Conservation (phyloP, 805 yeast species). For the Nakazawaea laoshanensis region DNA sequence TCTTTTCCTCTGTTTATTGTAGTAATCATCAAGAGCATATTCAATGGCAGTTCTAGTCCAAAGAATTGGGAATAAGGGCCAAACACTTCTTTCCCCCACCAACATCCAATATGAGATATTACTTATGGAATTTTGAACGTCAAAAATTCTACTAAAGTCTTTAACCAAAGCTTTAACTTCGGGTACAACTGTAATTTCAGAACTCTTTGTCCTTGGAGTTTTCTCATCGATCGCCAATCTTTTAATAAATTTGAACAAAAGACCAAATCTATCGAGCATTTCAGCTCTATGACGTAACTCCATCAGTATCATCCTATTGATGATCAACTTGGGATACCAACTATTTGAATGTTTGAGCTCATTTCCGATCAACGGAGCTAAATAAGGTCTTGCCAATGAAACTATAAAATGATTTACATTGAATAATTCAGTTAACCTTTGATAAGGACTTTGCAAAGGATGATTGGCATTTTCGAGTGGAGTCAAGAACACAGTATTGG, state of each 20-base stretch:
- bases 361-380: constrained; percentile 81
- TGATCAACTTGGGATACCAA: constrained; percentile 27
- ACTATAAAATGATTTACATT: constrained; percentile 92
- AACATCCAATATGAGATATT: constrained; percentile 84
- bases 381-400: constrained; percentile 86
- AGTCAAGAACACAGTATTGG: constrained; percentile 29
- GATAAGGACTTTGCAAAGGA: constrained; percentile 56
- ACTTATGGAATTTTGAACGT: constrained; percentile 57
- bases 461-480: constrained; percentile 25
- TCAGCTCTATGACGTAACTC: constrained; percentile 82
- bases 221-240: constrained; percentile 83
- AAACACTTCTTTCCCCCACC: constrained; percentile 86
- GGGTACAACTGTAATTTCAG: constrained; percentile 89
- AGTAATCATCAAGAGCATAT: constrained; percentile 75
- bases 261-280: constrained; percentile 69
- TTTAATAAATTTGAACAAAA: constrained; percentile 61
- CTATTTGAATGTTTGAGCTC: constrained; percentile 60
- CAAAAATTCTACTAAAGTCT: constrained; percentile 71
- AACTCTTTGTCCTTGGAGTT: constrained; percentile 62
- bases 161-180: constrained; percentile 62
- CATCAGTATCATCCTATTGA: constrained; percentile 54
- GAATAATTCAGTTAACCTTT: constrained; percentile 82
- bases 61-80: constrained; percentile 82
- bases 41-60: constrained; percentile 89
- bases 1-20: constrained; percentile 25